Evolutionary conservation across 352 stramenopile species (phyloP).

Genomic region (Pythium aquatile): DNA sequence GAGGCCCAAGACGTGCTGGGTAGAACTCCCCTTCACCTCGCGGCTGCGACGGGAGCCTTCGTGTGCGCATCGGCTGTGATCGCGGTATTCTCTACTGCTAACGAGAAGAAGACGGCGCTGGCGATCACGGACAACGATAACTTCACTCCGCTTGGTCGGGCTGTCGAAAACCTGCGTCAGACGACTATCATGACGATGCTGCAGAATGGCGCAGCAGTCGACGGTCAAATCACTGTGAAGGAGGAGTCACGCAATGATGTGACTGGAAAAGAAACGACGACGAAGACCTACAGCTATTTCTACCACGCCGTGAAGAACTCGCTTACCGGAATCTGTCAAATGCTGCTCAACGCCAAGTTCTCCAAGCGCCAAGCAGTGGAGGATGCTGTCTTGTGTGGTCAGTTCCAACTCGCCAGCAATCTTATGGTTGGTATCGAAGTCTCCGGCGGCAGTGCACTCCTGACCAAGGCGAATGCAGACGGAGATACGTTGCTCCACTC

Average conservation of each 20-base stretch:
- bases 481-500: conserved; percentile 63
- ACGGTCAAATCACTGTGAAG: conserved; percentile 45
- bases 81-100: conserved; percentile 23
- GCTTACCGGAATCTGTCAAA: conserved; percentile 74
- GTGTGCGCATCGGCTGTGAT: conserved; percentile 72
- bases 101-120: conserved; percentile 33
- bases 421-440: conserved; percentile 58
- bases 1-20: conserved; percentile 44
- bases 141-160: conserved; percentile 58
- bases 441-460: conserved; percentile 35
- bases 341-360: conserved; percentile 74
- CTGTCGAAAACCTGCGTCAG: conserved; percentile 59
- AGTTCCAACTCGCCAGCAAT: conserved; percentile 75
- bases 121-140: conserved; percentile 37
- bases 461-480: conserved; percentile 41
- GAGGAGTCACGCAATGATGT: background rate
- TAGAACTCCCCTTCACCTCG: conserved; percentile 60
- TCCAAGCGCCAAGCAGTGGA: conserved; percentile 70
- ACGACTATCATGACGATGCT: conserved; percentile 77
- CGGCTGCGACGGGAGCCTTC: conserved; percentile 70
- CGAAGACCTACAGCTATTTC: conserved; percentile 62
- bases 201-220: conserved; percentile 55
- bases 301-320: conserved; percentile 72
- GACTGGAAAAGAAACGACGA: conserved; percentile 11
- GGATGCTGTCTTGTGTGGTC: conserved; percentile 59